These are phyloP conservation scores for Eucalyptus melliodora DNA, from an alignment of 345 rosid genomes.

Conservation along the genomic window DNA sequence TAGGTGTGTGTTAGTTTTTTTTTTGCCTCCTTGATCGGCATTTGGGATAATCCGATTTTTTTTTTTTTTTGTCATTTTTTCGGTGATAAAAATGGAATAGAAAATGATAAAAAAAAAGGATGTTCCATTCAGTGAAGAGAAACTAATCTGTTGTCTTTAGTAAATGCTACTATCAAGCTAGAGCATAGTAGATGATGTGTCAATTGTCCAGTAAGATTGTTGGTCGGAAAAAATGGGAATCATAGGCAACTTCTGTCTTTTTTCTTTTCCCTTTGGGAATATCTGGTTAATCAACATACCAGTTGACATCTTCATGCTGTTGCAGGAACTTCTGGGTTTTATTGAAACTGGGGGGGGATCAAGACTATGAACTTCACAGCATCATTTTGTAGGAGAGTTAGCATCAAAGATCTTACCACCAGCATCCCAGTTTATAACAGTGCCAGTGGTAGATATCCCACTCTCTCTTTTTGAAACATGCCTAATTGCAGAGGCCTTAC, in stretches of 20 bases:
- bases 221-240: neutral
- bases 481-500: neutral
- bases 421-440: conserved; percentile 7
- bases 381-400: conserved; percentile 6
- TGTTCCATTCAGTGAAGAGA: neutral
- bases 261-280: neutral
- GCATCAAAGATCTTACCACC: conserved; percentile 7
- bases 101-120: neutral
- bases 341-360: neutral
- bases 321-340: neutral
- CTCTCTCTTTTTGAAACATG: too few species aligned
- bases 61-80: neutral
- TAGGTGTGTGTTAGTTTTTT: neutral
- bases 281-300: neutral
- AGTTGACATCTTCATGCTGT: neutral
- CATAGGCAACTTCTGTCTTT: neutral
- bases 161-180: neutral
- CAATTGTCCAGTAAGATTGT: neutral
- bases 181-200: neutral
- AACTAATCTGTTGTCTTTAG: neutral
- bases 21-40: neutral
- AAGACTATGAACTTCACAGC: conserved; percentile 6
- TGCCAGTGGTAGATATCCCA: neutral
- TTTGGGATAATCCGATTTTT: neutral
- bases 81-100: neutral